Base-by-base conservation (phyloP, 352 stramenopile genomes). In the Saprolegnia diclina region DNA sequence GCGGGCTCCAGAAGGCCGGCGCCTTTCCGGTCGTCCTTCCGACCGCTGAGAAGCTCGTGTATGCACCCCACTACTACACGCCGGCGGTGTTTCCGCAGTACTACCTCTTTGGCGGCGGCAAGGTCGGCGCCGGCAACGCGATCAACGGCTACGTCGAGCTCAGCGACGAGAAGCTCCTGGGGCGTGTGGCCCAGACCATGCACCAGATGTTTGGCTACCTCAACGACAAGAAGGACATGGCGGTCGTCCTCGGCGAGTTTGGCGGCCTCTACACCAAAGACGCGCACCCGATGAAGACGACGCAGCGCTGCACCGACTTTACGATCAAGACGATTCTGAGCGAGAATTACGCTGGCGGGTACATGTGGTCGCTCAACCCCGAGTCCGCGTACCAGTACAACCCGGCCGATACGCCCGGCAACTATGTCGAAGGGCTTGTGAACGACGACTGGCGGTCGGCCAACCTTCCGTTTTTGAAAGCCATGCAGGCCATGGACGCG, bases 361-460 rank as follows among this genome's bases (percentile, higher is more conserved):
- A 89, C 71, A 88, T 91, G 79, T 91, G 83, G 83, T 88, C 81
- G 14, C 73, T 91, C 3, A 91, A 91, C 54, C 83, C 83, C 0
- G 82, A 91, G 71, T 87, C 77, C 74, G 82, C 79, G 55, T 91
- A 91, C 71, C 77, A 86, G 69, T 89, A 74, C 74, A 90, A 90
- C 56, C 82, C 82, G 0, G 81, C 82, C 9, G 81, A 89, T 59
- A 86, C 68, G 24, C 81, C 73, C 65, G 83, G 79, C 37, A 63
- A 70, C 0, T 91, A 89, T 62, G 87, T 77, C 0, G 83, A 91
- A 52, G 83, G 83, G 0, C 54, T 91, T 61, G 65, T 91, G 24
- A 64, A 76, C 9, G 79, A 88, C 45, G 81, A 91, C 67, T 91
- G 83, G 83, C 67, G 89, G 9, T 84, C 81, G 11, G 78, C 81